Evolutionary conservation across 176 grass and related monocot species (phyloP), one percentile per base, ranked within the genome.

Genomic region (Elymus sibiricus): DNA sequence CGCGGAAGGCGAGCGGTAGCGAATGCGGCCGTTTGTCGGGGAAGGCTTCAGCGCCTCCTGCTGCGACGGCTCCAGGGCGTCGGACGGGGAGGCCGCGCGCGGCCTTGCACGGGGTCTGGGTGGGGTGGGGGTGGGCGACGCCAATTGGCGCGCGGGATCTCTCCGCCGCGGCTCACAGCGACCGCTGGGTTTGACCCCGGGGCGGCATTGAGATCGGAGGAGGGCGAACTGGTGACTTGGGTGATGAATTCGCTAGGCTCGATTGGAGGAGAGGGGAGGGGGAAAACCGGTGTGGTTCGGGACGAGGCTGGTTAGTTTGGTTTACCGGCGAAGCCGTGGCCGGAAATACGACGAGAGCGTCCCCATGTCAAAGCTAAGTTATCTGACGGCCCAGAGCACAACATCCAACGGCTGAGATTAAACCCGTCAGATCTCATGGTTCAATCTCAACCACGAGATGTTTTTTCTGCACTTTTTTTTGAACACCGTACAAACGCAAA

Each of bases 21-120:
- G 94, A 90, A 98, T 98, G 86, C 85, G 82, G 56, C 93, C 91
- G 88, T 92, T 93, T 85, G 79, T 86, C 35, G 91, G 86, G 60
- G 95, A 93, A 64, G 91, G 81, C 81, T 92, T 94, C 24, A 90
- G 51, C 86, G 93, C 82, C 87, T 95, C 94, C 83, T 87, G 87
- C 83, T 80, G 78, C 88, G 82, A 46, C 43, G 93, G 79, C 93
- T 95, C 92, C 93, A 95, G 88, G 70, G 78, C 86, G 91, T 2
- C 83, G 49, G 60, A 44, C 67, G 89, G 66, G 78, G 39, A 58
- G 84, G 72, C 88, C 88, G 84, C 88, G 73, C 2, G 73, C 84
- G 88, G 89, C 79, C 89, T 72, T 72, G 39, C 29, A 14, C 40
- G 3, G 88, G 25, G 64, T 53, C 42, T 67, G 24, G 62, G 70